Base-by-base conservation (phyloP, 179 eudicot genomes). In the Drosera spatulata region DNA sequence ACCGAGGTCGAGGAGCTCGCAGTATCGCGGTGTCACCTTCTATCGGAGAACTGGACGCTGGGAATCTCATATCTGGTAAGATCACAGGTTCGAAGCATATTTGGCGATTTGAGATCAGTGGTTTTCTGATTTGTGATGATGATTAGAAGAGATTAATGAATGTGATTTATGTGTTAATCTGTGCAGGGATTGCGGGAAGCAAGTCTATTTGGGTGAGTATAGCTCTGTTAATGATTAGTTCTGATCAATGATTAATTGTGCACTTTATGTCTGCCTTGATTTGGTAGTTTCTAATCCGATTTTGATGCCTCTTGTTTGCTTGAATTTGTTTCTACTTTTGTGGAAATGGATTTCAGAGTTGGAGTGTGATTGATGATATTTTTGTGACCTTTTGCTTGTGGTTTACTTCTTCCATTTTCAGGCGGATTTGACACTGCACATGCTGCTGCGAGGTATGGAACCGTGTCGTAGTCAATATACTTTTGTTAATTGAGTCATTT, bases 41-140 rank as follows among this genome's bases (percentile, higher is more conserved):
- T 88, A 88, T 59, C 77, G 96, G 38, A 74, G 96, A 52, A 87
- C 96, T 66, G 96, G 96, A 43, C 72, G 96, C 81, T 88, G 96
- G 96, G 96, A 88, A 67, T 88, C 96, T 7, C 96, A 88, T 70
- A 88, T 88, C 15, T 88, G 96, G 96, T 70, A 7, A 7, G 33
- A 22, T 22, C 33, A 22, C 33, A 22, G 33, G 33, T 22, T 22
- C 33, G 33, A 22, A 22, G 50, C 13, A 2, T n/a, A 7, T 45
- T 38, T 39, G 10, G 10, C 39, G 33, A 2, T 33, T 59, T 14
- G 7, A 3, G 40, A 13, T 8, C 6, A 14, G n/a, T 14, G 6
- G 10, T 15, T 10, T 56, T 56, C 1, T 12, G 39, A 56, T 56
- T 22, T 1, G 5, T 12, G 15, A 2, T 14, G 2, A 11, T 52